phyloP scores from a whole-genome alignment of 306 rosid genomes.

The Amphicarpaea edgeworthii region DNA sequence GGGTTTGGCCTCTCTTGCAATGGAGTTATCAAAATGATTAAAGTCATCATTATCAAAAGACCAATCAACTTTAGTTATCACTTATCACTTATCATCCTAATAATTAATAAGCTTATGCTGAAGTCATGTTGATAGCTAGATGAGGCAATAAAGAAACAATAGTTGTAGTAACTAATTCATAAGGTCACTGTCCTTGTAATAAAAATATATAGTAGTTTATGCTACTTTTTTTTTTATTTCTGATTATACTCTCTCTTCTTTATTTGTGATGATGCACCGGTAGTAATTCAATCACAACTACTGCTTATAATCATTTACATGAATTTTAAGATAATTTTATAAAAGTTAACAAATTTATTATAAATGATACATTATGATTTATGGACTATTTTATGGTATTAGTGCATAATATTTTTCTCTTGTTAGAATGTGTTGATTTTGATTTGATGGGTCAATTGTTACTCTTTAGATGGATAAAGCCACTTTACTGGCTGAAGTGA shows the following conservation, averaged over 20 bases:
- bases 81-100: not conserved
- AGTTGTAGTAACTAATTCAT: constrained; percentile 1
- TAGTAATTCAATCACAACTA: too few species aligned
- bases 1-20: constrained; percentile 6
- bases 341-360: too few species aligned
- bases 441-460: constrained; percentile 45
- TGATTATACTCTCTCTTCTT: too few species aligned
- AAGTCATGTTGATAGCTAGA: not conserved
- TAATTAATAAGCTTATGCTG: constrained; percentile 8
- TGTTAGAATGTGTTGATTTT: constrained; percentile 34
- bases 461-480: constrained; percentile 88
- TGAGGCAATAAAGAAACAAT: not conserved
- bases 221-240: too few species aligned
- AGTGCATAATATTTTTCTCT: too few species aligned
- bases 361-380: too few species aligned
- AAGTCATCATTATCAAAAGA: not conserved
- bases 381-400: too few species aligned
- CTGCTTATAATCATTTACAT: too few species aligned
- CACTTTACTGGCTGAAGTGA: constrained; percentile 74
- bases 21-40: constrained; percentile 14
- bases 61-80: constrained; percentile 10
- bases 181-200: not conserved
- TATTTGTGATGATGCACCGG: too few species aligned
- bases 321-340: too few species aligned
- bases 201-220: not conserved